phyloP scores from a whole-genome alignment of 192 early-diverging fungal genomes.

The Cladochytrium replicatum region DNA sequence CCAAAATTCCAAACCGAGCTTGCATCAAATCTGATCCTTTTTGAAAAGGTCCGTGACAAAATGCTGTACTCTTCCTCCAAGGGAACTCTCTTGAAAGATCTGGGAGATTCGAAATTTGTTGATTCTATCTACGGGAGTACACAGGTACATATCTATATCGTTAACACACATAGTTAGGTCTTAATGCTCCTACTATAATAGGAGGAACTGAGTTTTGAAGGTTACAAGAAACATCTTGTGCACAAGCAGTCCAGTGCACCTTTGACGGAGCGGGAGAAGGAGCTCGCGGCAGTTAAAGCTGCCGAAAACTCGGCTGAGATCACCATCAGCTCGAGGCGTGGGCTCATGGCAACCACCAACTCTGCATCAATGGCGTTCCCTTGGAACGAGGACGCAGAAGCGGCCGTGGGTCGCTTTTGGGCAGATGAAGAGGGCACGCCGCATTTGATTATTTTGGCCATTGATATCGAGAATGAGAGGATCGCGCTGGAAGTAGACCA shows the following conservation, averaged over 20 bases:
- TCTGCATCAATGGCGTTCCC: too few relatives aligned
- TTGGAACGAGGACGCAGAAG: too few relatives aligned
- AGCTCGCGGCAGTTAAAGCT: slow-evolving; percentile 52
- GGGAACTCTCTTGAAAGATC: slow-evolving; percentile 62
- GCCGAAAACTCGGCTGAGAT: too few relatives aligned
- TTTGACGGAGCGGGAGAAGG: slow-evolving; percentile 75
- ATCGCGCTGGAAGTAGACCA: too few relatives aligned
- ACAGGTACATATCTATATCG: slow-evolving; percentile 26
- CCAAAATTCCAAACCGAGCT: too few relatives aligned
- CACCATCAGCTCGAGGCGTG: too few relatives aligned
- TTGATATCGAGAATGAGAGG: too few relatives aligned
- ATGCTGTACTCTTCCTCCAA: slow-evolving; percentile 90
- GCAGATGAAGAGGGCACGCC: neutral
- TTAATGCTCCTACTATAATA: slow-evolving; percentile 9
- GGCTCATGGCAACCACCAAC: too few relatives aligned
- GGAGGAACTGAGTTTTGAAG: slow-evolving; percentile 54
- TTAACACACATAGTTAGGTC: neutral
- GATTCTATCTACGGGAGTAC: slow-evolving; percentile 76
- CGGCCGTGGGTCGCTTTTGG: too few relatives aligned
- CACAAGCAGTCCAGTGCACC: slow-evolving; percentile 64
- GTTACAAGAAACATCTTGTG: slow-evolving; percentile 48
- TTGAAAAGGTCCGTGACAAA: slow-evolving; percentile 80
- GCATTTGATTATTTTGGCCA: too few relatives aligned
- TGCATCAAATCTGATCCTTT: too few relatives aligned
- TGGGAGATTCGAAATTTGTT: slow-evolving; percentile 72